A percentile compares a stretch with the other conserved stretches of the same genome.
These are phyloP conservation scores for Cylindrodendrum hubeiense DNA, from an alignment of 2,329 filamentous ascomycete genomes.

Conservation along the genomic window DNA sequence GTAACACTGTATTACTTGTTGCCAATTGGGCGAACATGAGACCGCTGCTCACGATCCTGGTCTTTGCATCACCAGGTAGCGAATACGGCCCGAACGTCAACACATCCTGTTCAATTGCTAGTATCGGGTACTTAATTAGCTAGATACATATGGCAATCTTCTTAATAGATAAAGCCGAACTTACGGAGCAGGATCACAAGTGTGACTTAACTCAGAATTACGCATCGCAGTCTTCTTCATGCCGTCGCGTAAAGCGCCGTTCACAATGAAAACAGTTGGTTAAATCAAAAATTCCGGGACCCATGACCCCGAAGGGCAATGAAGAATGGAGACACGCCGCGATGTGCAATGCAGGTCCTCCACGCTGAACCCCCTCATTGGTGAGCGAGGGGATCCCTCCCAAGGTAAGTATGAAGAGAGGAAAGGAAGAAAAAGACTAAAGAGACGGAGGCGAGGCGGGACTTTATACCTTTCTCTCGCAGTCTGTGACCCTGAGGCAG, in stretches of 20 bases:
- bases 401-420: constrained; percentile 69
- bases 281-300: constrained; percentile 67
- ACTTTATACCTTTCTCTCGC: constrained; percentile 50
- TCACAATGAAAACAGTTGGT: constrained; percentile 58
- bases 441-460: constrained; percentile 6
- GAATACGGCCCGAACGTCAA: no score
- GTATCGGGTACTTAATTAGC: no score
- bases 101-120: no score
- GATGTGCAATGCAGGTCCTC: constrained; percentile 69
- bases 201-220: not conserved
- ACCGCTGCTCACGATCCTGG: no score
- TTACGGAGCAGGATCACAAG: no score
- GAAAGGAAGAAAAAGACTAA: constrained; percentile 47
- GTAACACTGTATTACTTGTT: no score
- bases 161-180: no score
- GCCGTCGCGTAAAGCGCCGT: constrained; percentile 52
- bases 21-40: no score
- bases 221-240: constrained; percentile 57
- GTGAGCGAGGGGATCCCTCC: constrained; percentile 59
- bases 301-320: constrained; percentile 69
- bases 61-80: no score
- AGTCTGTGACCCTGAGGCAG: constrained; percentile 6
- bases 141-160: no score
- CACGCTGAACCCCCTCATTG: constrained; percentile 57
- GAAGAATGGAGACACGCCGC: constrained; percentile 62